Conservation (phyloP, 306 rosid species). For the Quercus cerris region DNA sequence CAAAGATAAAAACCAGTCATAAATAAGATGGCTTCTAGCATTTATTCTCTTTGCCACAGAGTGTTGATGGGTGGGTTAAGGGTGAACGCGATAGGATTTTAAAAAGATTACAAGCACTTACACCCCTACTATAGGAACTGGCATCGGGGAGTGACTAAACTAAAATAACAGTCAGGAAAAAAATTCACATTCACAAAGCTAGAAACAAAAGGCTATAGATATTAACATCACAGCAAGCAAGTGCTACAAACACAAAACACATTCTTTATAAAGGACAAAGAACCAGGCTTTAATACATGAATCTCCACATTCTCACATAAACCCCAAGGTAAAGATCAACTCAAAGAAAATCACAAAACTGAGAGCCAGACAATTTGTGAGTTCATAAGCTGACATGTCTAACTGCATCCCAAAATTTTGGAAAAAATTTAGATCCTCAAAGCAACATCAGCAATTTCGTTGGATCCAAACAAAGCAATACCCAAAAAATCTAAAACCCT, state of each 20-base stretch:
- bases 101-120: background rate
- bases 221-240: background rate
- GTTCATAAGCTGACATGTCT: background rate
- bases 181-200: background rate
- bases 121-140: background rate
- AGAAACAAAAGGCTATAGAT: background rate
- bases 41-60: background rate
- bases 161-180: background rate
- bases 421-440: background rate
- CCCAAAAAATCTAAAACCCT: slow-evolving; percentile 53
- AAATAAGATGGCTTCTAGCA: background rate
- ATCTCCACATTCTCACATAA: slow-evolving; percentile 1
- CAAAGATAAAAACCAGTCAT: background rate
- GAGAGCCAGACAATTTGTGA: background rate
- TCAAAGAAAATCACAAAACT: slow-evolving; percentile 5
- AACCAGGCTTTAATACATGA: slow-evolving; percentile 9
- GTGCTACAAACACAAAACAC: slow-evolving; percentile 7
- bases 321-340: background rate
- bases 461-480: slow-evolving; percentile 24
- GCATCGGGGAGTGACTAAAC: background rate
- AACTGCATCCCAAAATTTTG: background rate
- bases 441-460: slow-evolving; percentile 15
- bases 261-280: slow-evolving; percentile 6
- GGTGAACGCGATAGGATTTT: background rate
- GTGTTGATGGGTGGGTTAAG: background rate